Evolutionary conservation across 306 rosid species (phyloP).

Genomic region (Rosa persica): DNA sequence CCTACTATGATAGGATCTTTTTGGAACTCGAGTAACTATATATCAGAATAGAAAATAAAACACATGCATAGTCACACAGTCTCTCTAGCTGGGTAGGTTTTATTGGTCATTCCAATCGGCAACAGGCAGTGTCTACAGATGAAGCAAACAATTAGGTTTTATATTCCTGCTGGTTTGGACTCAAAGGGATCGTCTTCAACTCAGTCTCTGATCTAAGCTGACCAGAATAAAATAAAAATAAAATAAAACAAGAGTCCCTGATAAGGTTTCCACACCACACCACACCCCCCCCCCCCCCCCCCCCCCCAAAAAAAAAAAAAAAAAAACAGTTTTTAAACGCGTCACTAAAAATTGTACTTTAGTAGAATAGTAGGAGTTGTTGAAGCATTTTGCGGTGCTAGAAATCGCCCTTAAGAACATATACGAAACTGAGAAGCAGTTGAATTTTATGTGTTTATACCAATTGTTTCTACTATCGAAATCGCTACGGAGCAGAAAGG

Average conservation of each 20-base stretch:
- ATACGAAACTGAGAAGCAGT: background rate
- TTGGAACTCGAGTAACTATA: background rate
- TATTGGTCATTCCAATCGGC: background rate
- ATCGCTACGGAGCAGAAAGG: background rate
- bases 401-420: too few relatives aligned
- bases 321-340: too few relatives aligned
- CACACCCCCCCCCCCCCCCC: too few relatives aligned
- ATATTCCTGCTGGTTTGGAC: background rate
- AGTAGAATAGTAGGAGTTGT: too few relatives aligned
- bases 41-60: background rate
- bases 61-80: background rate
- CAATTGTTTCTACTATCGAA: background rate
- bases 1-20: background rate
- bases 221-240: background rate
- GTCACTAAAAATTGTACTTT: too few relatives aligned
- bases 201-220: background rate
- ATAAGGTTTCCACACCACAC: too few relatives aligned
- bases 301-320: too few relatives aligned
- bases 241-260: too few relatives aligned
- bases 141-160: background rate
- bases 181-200: constrained; percentile 4
- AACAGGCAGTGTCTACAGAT: background rate
- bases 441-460: background rate
- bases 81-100: background rate
- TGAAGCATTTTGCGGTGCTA: too few relatives aligned